Evolutionary conservation across 1,284 basidiomycete species (phyloP), one percentile per base, ranked within the genome.

Genomic region (Moesziomyces globuligerus): DNA sequence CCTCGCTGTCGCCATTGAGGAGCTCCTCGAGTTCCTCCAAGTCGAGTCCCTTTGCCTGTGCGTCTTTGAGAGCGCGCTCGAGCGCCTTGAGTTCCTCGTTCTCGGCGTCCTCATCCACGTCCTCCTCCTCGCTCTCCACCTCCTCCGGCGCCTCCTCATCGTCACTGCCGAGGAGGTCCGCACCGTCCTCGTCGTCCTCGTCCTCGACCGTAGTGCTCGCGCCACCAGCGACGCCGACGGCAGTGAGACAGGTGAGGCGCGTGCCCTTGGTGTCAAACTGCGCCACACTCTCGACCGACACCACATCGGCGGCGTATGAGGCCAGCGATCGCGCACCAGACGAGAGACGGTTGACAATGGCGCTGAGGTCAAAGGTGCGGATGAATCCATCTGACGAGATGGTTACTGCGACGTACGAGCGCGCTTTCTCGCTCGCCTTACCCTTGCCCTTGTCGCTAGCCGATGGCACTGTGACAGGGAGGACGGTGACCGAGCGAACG

Each of bases 361-460:
- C 2, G 10, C 48, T 48, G 24, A 81, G 62, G 44, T 80, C 72
- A 40, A 79, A 82, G 10, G 76, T 71, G 32, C 79, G 76, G 43
- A 82, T 73, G 9, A 66, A 57, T 7, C 80, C 80, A 49, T 82
- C 80, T 1, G 80, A 81, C n/a, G 74, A 79, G 60, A 81, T 77
- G 18, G 78, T 81, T 25, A 67, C 48, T 13, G 70, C 74, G 3
- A 74, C 58, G 37, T 66, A 72, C 2, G 56, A 47, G 48, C 17
- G 23, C 17, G 46, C 44, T 42, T 26, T 37, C 29, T 44, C n/a
- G 39, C 41, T 41, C 7, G 50, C 52, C 44, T 57, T 43, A 23
- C n/a, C 25, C 45, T 41, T 48, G 59, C 52, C 48, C 38, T 48
- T 55, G 20, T 28, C 41, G 10, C n/a, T n/a, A n/a, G 26, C 20